Base-by-base conservation (phyloP, 73 alveolate species). In the Paraurostyla sp. region DNA sequence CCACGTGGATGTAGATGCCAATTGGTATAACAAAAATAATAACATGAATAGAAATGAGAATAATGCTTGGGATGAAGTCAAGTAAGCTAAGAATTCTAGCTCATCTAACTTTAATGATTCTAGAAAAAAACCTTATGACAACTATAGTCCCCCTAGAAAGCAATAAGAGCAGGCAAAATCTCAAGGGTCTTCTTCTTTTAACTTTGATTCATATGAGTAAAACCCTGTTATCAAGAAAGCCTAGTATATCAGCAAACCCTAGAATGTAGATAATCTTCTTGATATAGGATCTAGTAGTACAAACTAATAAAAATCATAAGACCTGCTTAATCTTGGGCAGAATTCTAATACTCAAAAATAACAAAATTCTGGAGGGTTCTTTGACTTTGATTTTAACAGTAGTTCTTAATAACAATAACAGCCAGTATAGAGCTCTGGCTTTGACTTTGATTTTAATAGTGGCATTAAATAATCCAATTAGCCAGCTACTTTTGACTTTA, bases 331-430 rank as follows among this genome's bases (percentile, higher is more conserved):
- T 56, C 23, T 56, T 56, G 73, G 36, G 9, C 22, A 9, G 38
- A 56, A 56, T 56, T 56, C 36, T 56, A 16, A 13, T 13, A 56
- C 15, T 23, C 38, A 9, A 56, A 32, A 46, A 56, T 9, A 13
- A 23, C 22, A 56, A 56, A 16, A 56, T 9, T 9, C 73, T 56
- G 36, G 22, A 4, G 59, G 32, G 23, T 40, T 40, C 76, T 78
- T 54, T 51, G 89, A 49, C 20, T 78, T 78, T 45, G 89, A 78
- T 78, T 78, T 78, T 36, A 50, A 78, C n/a, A 46, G 49, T 0
- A 40, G 6, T 75, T 71, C 87, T 36, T 15, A 68, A 15, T 68
- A 22, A 32, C 30, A 68, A 35, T 40, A 29, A 68, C 23, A 29
- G 41, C 33, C 48, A 11, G 46, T 15, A 46, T 23, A 73, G 9